Evolutionary conservation across 2,329 filamentous ascomycete species (phyloP), one percentile per base, ranked within the genome.

Genomic region (Fusarium illudens): DNA sequence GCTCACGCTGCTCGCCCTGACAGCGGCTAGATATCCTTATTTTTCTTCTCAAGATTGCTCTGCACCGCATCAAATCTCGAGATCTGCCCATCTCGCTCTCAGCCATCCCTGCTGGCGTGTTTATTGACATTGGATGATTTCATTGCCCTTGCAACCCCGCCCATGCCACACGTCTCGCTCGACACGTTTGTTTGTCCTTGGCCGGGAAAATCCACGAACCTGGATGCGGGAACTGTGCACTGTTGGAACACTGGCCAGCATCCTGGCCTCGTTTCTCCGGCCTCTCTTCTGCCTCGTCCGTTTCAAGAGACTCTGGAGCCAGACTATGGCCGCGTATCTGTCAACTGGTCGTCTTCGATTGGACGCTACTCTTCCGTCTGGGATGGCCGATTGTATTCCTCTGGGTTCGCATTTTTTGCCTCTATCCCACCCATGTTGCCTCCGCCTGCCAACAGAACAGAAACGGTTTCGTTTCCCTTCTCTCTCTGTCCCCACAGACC

Each of bases 51-150:
- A 49, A 58, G 62, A 60, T 54, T 66, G 55, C 52, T 55, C 42
- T 62, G 37, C 42, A 42, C 49, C 56, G 17, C 48, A 62, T 54
- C 58, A 60, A 72, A 67, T 65, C 61, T 67, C 48, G 25, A 71
- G 67, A 71, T 71, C 69, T 73, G 58, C 62, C 56, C 63, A 72
- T 73, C 61, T 62, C 37, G 55, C 58, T 67, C 55, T 60, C 22
- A n/a, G 55, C 51, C 34, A 72, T 58, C 69, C 69, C 60, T 67
- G 69, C 60, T 48, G 37, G 54, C 50, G 53, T 65, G 44, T 58
- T 70, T 67, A 30, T 62, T 68, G 64, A 62, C 44, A 67, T 62
- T 69, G 67, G 49, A 62, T 60, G 53, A 60, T 71, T 55, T 72
- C 50, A 50, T 64, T 60, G 58, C 60, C 58, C 57, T 70, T 65